Conservation (phyloP, 176 grass and related monocot genomes). For the Phoenix roebelenii region DNA sequence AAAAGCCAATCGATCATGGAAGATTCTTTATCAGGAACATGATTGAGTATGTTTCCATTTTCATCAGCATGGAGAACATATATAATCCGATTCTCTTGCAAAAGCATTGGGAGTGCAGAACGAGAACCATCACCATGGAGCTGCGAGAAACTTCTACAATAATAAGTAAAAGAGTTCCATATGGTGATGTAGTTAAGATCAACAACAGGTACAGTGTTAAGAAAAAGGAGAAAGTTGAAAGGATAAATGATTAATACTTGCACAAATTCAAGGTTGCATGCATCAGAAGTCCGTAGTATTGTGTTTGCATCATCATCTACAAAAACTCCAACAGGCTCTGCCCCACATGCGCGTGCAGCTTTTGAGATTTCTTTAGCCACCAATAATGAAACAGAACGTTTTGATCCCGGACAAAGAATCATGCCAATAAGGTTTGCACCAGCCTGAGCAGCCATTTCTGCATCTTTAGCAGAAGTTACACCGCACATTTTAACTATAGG, state of each 20-base stretch:
- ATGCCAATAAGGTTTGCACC: conserved; percentile 79
- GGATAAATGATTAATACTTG: conserved; percentile 35
- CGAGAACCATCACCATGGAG: conserved; percentile 81
- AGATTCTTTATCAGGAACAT: conserved; percentile 36
- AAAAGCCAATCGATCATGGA: conserved; percentile 60
- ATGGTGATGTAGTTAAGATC: too few relatives aligned
- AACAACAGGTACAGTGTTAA: too few relatives aligned
- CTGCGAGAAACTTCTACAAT: conserved; percentile 17
- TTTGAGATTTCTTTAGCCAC: conserved; percentile 74
- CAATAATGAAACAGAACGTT: conserved; percentile 48
- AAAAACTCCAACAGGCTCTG: conserved; percentile 79
- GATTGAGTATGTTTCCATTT: conserved; percentile 59
- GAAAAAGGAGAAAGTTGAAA: background rate
- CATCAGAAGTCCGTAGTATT: conserved; percentile 49
- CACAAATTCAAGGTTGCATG: conserved; percentile 48
- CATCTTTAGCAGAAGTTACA: conserved; percentile 71
- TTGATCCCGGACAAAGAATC: conserved; percentile 75
- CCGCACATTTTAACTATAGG: conserved; percentile 90
- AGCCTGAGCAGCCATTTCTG: conserved; percentile 48
- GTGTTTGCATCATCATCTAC: conserved; percentile 84
- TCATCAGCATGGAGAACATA: conserved; percentile 79
- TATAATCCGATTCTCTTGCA: conserved; percentile 43
- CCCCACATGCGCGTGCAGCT: conserved; percentile 44
- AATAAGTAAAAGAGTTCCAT: too few relatives aligned
- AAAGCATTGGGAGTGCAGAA: conserved; percentile 39